A percentile compares a stretch with the other conserved stretches of the same genome.
These are phyloP conservation scores for Postia placenta DNA, from an alignment of 768 basidiomycete genomes.

Conservation along the genomic window DNA sequence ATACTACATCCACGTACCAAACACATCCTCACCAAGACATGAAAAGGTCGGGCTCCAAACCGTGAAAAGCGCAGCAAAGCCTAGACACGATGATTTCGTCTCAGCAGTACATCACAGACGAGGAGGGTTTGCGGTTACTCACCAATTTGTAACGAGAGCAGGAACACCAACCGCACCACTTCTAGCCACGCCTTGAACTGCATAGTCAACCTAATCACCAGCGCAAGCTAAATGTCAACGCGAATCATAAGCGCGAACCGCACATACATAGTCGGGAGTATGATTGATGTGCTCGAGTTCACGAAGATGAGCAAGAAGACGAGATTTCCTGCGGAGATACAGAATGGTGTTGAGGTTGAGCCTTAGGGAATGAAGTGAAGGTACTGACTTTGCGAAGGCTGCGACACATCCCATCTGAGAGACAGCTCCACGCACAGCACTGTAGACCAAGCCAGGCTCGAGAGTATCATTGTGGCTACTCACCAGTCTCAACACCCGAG, in stretches of 20 bases:
- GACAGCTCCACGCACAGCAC: slow-evolving; percentile 42
- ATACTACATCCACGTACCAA: neutral
- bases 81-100: slow-evolving; percentile 23
- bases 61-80: slow-evolving; percentile 37
- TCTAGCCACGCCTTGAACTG: slow-evolving; percentile 51
- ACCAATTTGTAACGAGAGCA: slow-evolving; percentile 44
- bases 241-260: slow-evolving; percentile 5
- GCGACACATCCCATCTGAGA: slow-evolving; percentile 40
- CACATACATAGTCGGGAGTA: slow-evolving; percentile 36
- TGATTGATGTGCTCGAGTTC: slow-evolving; percentile 11
- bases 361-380: neutral
- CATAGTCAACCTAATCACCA: slow-evolving; percentile 33
- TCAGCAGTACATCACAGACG: too few species aligned
- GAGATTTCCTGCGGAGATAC: slow-evolving; percentile 34
- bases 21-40: slow-evolving; percentile 33
- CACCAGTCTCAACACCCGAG: too few species aligned
- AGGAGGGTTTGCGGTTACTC: neutral
- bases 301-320: slow-evolving; percentile 36
- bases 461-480: slow-evolving; percentile 37
- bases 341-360: neutral
- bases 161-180: slow-evolving; percentile 39
- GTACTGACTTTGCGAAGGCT: slow-evolving; percentile 39
- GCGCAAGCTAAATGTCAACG: neutral
- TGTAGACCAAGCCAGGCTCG: slow-evolving; percentile 44
- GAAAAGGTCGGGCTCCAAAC: slow-evolving; percentile 35